Conservation (phyloP, 1,284 basidiomycete species). For the Naganishia cerealis region DNA sequence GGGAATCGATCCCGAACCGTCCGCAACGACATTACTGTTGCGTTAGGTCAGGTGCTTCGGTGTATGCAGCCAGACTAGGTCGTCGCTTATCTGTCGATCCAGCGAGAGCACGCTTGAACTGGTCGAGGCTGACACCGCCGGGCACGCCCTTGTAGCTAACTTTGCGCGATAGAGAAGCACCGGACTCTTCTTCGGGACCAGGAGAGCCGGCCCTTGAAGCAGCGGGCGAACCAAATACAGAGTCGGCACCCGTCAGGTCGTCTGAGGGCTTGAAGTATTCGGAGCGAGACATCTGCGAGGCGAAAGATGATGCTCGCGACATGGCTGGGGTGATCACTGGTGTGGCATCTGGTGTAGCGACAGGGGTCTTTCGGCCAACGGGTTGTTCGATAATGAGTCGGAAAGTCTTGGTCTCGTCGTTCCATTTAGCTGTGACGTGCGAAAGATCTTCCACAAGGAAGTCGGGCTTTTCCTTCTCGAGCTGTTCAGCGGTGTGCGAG, state of each 20-base stretch:
- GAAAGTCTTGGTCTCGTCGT: conserved; percentile 48
- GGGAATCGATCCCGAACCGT: neutral
- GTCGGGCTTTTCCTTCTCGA: conserved; percentile 55
- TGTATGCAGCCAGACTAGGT: conserved; percentile 22
- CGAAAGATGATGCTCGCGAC: conserved; percentile 49
- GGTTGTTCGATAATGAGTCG: conserved; percentile 53
- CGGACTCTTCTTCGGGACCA: conserved; percentile 36
- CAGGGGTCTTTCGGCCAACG: conserved; percentile 47
- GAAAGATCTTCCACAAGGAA: conserved; percentile 55
- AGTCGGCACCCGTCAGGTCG: conserved; percentile 53
- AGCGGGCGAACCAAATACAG: conserved; percentile 49
- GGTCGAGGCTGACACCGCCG: conserved; percentile 48
- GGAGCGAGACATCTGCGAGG: conserved; percentile 35
- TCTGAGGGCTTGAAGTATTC: conserved; percentile 41
- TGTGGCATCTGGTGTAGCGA: conserved; percentile 52
- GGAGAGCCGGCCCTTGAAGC: conserved; percentile 47
- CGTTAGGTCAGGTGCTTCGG: conserved; percentile 19
- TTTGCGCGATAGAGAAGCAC: conserved; percentile 33
- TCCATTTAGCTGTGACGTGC: conserved; percentile 51
- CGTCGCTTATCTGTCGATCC: conserved; percentile 26
- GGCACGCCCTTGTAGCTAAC: conserved; percentile 33
- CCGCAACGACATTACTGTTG: neutral
- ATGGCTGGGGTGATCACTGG: conserved; percentile 54
- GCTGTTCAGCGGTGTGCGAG: conserved; percentile 52
- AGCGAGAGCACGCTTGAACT: conserved; percentile 50